Base-by-base conservation (phyloP, 768 basidiomycete species). In the Exidia glandulosa region DNA sequence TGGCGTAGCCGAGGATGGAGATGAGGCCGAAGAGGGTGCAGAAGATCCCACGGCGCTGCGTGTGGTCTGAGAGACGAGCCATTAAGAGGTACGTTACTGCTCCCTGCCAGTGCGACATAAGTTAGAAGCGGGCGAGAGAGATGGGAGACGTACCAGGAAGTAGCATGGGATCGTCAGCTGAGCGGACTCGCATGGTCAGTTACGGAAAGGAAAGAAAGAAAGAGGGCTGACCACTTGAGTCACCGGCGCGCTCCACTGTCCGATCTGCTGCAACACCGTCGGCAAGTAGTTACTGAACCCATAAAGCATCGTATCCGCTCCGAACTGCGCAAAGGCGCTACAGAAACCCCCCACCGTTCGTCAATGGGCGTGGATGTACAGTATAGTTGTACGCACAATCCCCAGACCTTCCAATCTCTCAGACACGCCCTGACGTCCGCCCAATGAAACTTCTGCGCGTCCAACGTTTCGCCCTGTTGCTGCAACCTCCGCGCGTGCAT, bases 401-500 rank as follows among this genome's bases (percentile, higher is more conserved):
- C 55, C 16, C 25, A 45, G 14, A 59, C 50, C 37, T 52, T 59
- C 54, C 54, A 60, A 27, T 56, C 34, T 32, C 30, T 55, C 25
- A 60, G 36, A 16, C 30, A n/a, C 7, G 48, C 29, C 32, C 37
- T 2, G 6, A 62, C 52, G 25, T 62, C 61, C 14, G 16, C 27
- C 61, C 61, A 62, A 47, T 62, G 58, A 34, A 62, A 52, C 34
- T 62, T 45, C 41, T 61, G 60, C 25, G 57, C 60, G 32, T 58
- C 58, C 16, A 30, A 12, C 16, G 37, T 61, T 30, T 61, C 60
- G 54, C 58, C 58, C 32, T 62, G 47, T 33, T 62, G 58, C 12
- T 41, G 31, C 19, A 59, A 23, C 23, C 47, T 32, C 32, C 57
- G 34, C 6, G 19, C 4, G 30, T 30, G 57, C 31, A 59, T 29